Base-by-base conservation (phyloP, 139 green algal species). In the Ettlia oleoabundans region DNA sequence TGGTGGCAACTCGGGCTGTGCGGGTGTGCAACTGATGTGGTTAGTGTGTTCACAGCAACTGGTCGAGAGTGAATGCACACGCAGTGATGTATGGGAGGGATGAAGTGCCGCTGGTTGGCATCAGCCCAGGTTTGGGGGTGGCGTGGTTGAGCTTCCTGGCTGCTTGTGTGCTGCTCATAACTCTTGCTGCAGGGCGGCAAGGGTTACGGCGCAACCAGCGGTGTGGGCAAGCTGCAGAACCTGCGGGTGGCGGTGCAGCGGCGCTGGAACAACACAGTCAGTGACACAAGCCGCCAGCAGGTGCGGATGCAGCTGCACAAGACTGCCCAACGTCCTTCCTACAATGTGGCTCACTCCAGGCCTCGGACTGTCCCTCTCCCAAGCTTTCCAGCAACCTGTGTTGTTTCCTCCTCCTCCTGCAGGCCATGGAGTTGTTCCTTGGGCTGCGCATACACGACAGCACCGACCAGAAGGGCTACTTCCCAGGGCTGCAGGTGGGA, bases 351-450 rank as follows among this genome's bases (percentile, higher is more conserved):
- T n/a, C n/a, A n/a, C n/a, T n/a, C n/a, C n/a, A n/a, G n/a, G n/a
- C n/a, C n/a, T n/a, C n/a, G n/a, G n/a, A n/a, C n/a, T n/a, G n/a
- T n/a, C n/a, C n/a, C n/a, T n/a, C n/a, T n/a, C n/a, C n/a, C n/a
- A n/a, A n/a, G n/a, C n/a, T n/a, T n/a, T n/a, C n/a, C n/a, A n/a
- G n/a, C n/a, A n/a, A n/a, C n/a, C n/a, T n/a, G n/a, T n/a, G n/a
- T n/a, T n/a, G n/a, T n/a, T n/a, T n/a, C n/a, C n/a, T n/a, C n/a
- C n/a, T n/a, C n/a, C n/a, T n/a, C n/a, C n/a, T n/a, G n/a, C n/a
- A 85, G 80, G 82, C 85, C 26, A 84, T 95, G 52, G 93, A 98
- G 87, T 85, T 97, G 37, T 98, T 98, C 61, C 88, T 98, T 69
- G 94, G 94, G 42, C 82, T 96, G 79, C 73, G 73, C 73, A 80